These are phyloP conservation scores for Chaetothyriales sp. DNA, from an alignment of 2,329 filamentous ascomycete species.

Conservation along the genomic window DNA sequence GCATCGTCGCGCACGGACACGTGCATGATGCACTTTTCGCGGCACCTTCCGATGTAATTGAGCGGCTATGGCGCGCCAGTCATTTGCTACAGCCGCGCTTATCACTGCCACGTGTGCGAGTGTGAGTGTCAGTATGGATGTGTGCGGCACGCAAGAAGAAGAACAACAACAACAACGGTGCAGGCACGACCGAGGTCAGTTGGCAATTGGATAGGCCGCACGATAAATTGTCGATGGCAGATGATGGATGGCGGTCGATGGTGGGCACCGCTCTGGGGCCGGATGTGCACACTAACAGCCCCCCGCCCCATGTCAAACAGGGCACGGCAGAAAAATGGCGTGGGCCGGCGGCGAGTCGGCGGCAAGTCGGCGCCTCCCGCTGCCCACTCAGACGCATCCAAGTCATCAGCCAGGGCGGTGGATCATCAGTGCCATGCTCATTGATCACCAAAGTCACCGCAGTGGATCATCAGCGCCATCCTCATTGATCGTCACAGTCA, in stretches of 20 bases:
- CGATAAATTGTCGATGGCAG: background rate
- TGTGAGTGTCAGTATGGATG: background rate
- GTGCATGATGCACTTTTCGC: constrained; percentile 12
- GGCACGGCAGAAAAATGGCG: background rate
- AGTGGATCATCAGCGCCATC: background rate
- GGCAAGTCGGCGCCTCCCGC: background rate
- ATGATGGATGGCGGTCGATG: background rate
- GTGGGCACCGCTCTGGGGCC: background rate
- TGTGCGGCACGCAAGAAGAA: background rate
- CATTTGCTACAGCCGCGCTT: background rate
- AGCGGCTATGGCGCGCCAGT: background rate
- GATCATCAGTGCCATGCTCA: too few relatives aligned
- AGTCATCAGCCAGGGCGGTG: background rate
- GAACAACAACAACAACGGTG: too few relatives aligned
- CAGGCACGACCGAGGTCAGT: background rate
- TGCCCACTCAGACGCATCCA: background rate
- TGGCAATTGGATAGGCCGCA: background rate
- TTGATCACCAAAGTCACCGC: background rate
- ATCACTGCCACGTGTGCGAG: background rate
- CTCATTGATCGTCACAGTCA: background rate
- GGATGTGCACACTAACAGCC: background rate
- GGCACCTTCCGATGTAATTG: background rate
- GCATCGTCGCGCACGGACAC: constrained; percentile 12
- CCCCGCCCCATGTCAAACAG: background rate
- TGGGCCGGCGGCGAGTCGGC: background rate